phyloP scores from a whole-genome alignment of 495 filamentous ascomycete genomes.

The Mycothermus thermophilus region DNA sequence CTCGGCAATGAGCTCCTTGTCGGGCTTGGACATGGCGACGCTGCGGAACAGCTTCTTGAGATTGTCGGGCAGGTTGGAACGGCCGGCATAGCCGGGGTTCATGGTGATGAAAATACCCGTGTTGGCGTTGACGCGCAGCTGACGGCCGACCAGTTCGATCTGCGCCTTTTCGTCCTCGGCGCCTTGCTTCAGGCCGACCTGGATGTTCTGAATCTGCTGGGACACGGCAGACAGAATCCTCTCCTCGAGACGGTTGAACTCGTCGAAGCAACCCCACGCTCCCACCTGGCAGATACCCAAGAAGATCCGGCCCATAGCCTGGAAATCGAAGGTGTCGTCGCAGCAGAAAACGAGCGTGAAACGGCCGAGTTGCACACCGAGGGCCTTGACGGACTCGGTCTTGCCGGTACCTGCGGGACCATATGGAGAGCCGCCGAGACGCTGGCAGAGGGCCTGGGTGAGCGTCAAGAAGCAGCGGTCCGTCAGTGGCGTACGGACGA shows the following conservation, averaged over 20 bases:
- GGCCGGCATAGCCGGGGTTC: conserved; percentile 97
- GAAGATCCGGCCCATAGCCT: conserved; percentile 99
- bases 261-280: conserved; percentile 98
- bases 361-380: conserved; percentile 88
- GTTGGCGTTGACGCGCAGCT: conserved; percentile 72
- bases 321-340: conserved; percentile 98
- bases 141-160: conserved; percentile 86
- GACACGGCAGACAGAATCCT: conserved; percentile 94
- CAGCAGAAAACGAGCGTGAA: conserved; percentile 98
- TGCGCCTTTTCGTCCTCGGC: conserved; percentile 64
- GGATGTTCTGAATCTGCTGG: conserved; percentile 98
- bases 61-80: conserved; percentile 96
- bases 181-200: conserved; percentile 76
- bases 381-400: conserved; percentile 95
- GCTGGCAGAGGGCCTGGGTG: conserved; percentile 87
- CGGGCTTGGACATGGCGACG: conserved; percentile 98
- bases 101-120: conserved; percentile 99
- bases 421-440: conserved; percentile 92
- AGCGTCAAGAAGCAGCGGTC: conserved; percentile 97
- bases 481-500: conserved; percentile 90
- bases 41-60: conserved; percentile 98
- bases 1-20: conserved; percentile 98
- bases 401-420: conserved; percentile 98
- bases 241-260: conserved; percentile 97
- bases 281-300: conserved; percentile 98